Base-by-base conservation (phyloP, 2,329 filamentous ascomycete genomes). In the Verticillium nonalfalfae region DNA sequence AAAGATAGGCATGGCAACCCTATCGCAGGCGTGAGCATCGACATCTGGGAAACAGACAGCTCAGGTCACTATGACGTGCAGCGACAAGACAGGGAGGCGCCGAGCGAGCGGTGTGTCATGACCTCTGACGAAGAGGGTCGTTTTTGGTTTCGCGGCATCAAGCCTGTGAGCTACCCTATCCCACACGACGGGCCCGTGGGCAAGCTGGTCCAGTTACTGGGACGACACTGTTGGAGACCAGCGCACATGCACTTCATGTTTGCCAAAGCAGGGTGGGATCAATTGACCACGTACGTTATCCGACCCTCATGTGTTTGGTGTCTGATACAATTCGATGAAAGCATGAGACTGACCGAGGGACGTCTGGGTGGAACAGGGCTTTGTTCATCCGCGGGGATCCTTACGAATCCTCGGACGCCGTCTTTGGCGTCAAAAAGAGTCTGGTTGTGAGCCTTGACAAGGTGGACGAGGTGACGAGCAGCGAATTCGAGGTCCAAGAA, bases 221-320 rank as follows among this genome's bases (percentile, higher is more conserved):
- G 83, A n/a, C 79, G 91, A n/a, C 91, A 95, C 76, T 86, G 86
- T 61, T 93, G 86, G 78, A 78, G 91, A 59, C 91, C 91, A 1
- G 85, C 87, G 21, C 91, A 95, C 73, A 84, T 94, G 80, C 91
- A 95, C 74, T 95, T 95, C 69, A 95, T 96, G 90, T 93, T 96
- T 76, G 85, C 88, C 71, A 93, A 91, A 78, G 74, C 81, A 38
- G 90, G 90, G 0, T 93, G 85, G 77, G 91, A 96, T 77, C 85
- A 89, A 71, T 75, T 96, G 68, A 89, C 95, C 70, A 96, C 91
- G 90, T 93, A 79, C 65, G 87, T 26, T 86, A 10, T 38, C 35
- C 2, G 4, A 26, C 26, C 21, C 45, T 7, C 34, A 2, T 18
- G n/a, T 10, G 45, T 10, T 26, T 10, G 55, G 36, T 35, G 38